phyloP scores from a whole-genome alignment of 2,329 filamentous ascomycete species.

The Fusarium sambucinum region DNA sequence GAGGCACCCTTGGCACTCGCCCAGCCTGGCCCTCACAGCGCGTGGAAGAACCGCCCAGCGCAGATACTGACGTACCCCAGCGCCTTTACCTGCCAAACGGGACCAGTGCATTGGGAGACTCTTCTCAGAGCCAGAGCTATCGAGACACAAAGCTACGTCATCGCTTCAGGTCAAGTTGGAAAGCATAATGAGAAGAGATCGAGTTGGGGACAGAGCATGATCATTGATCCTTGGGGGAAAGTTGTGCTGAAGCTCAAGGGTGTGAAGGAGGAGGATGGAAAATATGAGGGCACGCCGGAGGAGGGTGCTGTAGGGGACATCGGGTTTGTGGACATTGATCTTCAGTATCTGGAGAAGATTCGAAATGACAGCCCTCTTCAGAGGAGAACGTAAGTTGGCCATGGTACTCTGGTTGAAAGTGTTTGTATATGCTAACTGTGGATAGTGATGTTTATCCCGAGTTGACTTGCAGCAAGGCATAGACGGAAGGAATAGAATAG shows the following conservation, averaged over 20 bases:
- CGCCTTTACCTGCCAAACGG: constrained; percentile 90
- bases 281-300: constrained; percentile 40
- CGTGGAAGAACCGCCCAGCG: constrained; percentile 60
- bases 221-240: constrained; percentile 88
- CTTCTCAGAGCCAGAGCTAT: constrained; percentile 85
- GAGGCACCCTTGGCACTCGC: constrained; percentile 78
- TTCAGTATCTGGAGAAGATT: constrained; percentile 60
- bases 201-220: constrained; percentile 88
- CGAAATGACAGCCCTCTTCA: constrained; percentile 65
- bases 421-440: constrained; percentile 8
- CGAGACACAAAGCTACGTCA: constrained; percentile 87
- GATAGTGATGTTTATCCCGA: constrained; percentile 45
- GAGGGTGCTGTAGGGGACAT: constrained; percentile 61
- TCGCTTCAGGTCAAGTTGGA: constrained; percentile 86
- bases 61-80: constrained; percentile 88
- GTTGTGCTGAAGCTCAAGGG: constrained; percentile 75
- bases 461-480: constrained; percentile 18
- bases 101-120: constrained; percentile 85
- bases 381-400: constrained; percentile 63
- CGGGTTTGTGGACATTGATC: constrained; percentile 67
- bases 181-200: constrained; percentile 78
- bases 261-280: constrained; percentile 59
- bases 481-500: not conserved
- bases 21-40: constrained; percentile 51
- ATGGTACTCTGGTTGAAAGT: not conserved